Evolutionary conservation across 805 yeast species (phyloP), one percentile per base, ranked within the genome.

Genomic region (Deakozyma indianensis): DNA sequence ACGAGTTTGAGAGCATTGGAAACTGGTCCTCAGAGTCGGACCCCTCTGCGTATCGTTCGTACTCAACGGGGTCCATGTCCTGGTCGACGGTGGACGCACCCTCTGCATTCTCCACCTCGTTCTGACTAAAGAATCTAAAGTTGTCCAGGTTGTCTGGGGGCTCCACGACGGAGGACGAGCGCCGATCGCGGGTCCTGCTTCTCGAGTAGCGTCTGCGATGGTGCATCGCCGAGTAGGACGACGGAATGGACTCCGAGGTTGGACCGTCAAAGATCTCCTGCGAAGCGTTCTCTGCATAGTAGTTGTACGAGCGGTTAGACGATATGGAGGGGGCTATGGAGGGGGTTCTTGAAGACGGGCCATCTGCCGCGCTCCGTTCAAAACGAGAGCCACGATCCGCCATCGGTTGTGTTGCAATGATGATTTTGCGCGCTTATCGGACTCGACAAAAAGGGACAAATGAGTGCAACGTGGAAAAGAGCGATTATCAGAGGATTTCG

Each of bases 31-130:
- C 44, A 18, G 22, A 41, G 15, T 42, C 44, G 2, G 43, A 23
- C 23, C 24, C 27, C 7, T 35, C 43, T 7, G 42, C 45, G 24
- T 24, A 22, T 9, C 41, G 4, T 18, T 52, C 58, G 27, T 52
- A 56, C 35, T 56, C 60, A 9, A 52, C 56, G n/a, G 58, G 55
- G 44, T 60, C 68, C 28, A 60, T 51, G 27, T 64, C 68, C 18
- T 60, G 60, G 3, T 56, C 54, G 50, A 83, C 87, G 82, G 96
- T 83, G 1, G 90, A 72, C 3, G 62, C 67, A 42, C 96, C 96
- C 45, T 83, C 92, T 0, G 97, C 96, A 43, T 73, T 69, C 55
- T 82, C 88, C 41, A 90, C 80, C 52, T 86, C 92, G 46, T 83
- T 85, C 3, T 81, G 69, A 9, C 90, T 77, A 62, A 90, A 90